Evolutionary conservation across 257 asterid genomes (phyloP).

Genomic region (Hygrophila difformis): DNA sequence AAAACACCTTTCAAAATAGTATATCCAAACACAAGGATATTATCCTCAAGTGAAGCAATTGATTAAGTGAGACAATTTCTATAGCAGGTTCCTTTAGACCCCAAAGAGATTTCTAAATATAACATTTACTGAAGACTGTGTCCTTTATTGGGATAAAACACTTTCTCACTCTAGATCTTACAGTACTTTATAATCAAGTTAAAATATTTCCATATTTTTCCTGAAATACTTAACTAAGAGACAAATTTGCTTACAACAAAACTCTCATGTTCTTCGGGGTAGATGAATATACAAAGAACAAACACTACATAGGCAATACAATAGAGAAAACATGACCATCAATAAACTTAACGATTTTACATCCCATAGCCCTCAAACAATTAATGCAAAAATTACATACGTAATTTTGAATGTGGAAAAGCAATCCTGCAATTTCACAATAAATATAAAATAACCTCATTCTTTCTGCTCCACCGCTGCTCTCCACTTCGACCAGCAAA

Average conservation of each 20-base stretch:
- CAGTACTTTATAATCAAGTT: neutral
- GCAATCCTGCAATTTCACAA: slow-evolving; percentile 5
- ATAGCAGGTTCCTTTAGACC: too few relatives aligned
- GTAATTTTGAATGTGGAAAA: slow-evolving; percentile 4
- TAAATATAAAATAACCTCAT: slow-evolving; percentile 41
- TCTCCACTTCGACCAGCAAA: slow-evolving; percentile 89
- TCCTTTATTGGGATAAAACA: too few relatives aligned
- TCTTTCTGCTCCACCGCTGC: slow-evolving; percentile 79
- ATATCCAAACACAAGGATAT: too few relatives aligned
- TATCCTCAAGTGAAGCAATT: too few relatives aligned
- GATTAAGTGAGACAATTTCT: too few relatives aligned
- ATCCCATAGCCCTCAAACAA: slow-evolving; percentile 2
- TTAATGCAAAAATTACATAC: slow-evolving; percentile 1
- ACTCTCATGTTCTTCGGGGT: neutral
- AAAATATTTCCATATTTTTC: too few relatives aligned
- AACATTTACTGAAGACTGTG: too few relatives aligned
- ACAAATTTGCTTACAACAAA: neutral
- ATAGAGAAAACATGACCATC: neutral
- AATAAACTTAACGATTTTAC: slow-evolving; percentile 1
- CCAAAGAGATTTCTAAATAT: too few relatives aligned
- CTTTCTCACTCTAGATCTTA: too few relatives aligned
- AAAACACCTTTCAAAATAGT: too few relatives aligned
- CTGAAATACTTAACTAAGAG: neutral
- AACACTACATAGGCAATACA: neutral
- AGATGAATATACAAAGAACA: neutral